These are phyloP conservation scores for Fulvia fulva DNA, from an alignment of 2,329 filamentous ascomycete species.

Conservation along the genomic window DNA sequence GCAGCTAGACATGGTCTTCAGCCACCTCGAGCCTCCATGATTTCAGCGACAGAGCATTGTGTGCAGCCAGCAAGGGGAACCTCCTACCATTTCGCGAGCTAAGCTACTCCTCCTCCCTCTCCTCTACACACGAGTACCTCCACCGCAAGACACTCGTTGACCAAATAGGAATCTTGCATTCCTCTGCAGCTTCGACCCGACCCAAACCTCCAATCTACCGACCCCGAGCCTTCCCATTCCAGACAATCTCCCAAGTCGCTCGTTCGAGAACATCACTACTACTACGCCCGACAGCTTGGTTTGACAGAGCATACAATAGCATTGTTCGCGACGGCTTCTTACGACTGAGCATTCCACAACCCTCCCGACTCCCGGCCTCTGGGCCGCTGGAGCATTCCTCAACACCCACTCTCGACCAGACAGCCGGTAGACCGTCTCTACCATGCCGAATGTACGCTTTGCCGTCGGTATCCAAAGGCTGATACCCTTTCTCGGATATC, in stretches of 20 bases:
- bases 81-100: not conserved
- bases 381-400: slow-evolving; percentile 20
- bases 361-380: slow-evolving; percentile 23
- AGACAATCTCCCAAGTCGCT: not conserved
- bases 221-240: not conserved
- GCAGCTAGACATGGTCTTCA: not conserved
- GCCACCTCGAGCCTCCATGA: slow-evolving; percentile 1
- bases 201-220: not conserved
- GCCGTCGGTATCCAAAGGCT: slow-evolving; percentile 53
- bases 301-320: slow-evolving; percentile 3
- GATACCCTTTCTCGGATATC: slow-evolving; percentile 62
- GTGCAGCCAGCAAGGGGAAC: not conserved
- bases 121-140: not conserved
- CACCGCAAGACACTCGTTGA: not conserved
- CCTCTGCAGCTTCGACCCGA: slow-evolving; percentile 1
- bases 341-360: slow-evolving; percentile 18
- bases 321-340: slow-evolving; percentile 7
- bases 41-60: not conserved
- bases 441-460: slow-evolving; percentile 49
- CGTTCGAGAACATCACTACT: not conserved
- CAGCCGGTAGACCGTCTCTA: slow-evolving; percentile 34
- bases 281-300: not conserved
- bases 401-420: slow-evolving; percentile 20
- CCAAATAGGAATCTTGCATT: not conserved
- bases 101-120: slow-evolving; percentile 1